phyloP scores from a whole-genome alignment of 1,284 basidiomycete species.

The Rhodotorula mucilaginosa region DNA sequence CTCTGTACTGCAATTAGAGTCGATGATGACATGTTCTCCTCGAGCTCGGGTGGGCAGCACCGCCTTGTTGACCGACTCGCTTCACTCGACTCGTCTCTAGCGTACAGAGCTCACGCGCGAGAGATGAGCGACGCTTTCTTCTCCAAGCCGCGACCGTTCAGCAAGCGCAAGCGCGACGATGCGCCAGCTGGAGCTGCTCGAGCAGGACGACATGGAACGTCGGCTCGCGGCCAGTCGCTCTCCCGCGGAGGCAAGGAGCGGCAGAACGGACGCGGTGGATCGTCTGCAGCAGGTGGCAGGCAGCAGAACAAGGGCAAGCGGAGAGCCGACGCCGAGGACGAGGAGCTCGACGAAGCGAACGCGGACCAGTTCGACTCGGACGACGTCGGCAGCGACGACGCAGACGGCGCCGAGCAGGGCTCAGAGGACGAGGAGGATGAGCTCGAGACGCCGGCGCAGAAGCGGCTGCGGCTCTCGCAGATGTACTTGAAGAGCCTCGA shows the following conservation, averaged over 20 bases:
- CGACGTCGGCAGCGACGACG: constrained; percentile 16
- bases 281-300: constrained; percentile 1
- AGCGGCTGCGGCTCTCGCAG: constrained; percentile 83
- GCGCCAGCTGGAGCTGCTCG: constrained; percentile 10
- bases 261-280: constrained; percentile 2
- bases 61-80: background rate
- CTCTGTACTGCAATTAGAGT: background rate
- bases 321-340: constrained; percentile 22
- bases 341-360: constrained; percentile 32
- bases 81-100: background rate
- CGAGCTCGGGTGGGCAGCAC: background rate
- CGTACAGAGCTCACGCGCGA: background rate
- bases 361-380: constrained; percentile 36
- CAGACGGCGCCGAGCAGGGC: constrained; percentile 24
- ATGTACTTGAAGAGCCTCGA: constrained; percentile 84
- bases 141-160: constrained; percentile 34
- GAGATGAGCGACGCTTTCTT: constrained; percentile 37
- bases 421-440: constrained; percentile 56
- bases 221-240: constrained; percentile 10
- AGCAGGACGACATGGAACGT: constrained; percentile 1
- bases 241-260: constrained; percentile 6
- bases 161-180: constrained; percentile 30
- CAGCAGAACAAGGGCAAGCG: constrained; percentile 27
- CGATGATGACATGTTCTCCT: background rate
- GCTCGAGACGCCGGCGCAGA: constrained; percentile 83